phyloP scores from a whole-genome alignment of 31 red algal species.

The Endocladia muricata region DNA sequence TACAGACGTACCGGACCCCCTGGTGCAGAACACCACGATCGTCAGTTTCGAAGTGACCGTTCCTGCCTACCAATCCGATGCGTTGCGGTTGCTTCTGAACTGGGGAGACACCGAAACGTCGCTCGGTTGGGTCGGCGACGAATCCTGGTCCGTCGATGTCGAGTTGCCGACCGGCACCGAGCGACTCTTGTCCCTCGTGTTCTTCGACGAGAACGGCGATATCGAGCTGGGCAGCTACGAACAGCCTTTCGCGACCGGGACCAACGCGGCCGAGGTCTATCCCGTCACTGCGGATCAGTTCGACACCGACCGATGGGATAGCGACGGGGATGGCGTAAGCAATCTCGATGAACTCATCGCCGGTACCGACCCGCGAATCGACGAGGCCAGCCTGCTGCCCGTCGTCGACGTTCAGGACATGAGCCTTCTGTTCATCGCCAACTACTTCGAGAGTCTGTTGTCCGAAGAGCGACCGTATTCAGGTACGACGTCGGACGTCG shows the following conservation, averaged over 20 bases:
- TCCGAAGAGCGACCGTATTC: too few relatives aligned
- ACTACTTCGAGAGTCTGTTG: too few relatives aligned
- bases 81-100: neutral
- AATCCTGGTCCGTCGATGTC: neutral
- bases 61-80: neutral
- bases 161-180: neutral
- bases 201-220: neutral
- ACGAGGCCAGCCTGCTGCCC: too few relatives aligned
- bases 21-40: neutral
- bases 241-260: neutral
- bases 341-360: neutral
- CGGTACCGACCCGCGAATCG: too few relatives aligned
- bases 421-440: too few relatives aligned
- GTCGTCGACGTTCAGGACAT: too few relatives aligned
- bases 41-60: neutral
- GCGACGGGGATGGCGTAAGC: neutral
- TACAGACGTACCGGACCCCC: too few relatives aligned
- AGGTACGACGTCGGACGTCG: too few relatives aligned
- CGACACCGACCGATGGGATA: neutral
- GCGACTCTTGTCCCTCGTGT: neutral
- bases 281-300: neutral
- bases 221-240: neutral
- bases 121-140: neutral
- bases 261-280: neutral
- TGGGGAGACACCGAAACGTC: neutral